A percentile compares a stretch with the other conserved stretches of the same genome.
Conservation (phyloP, 495 filamentous ascomycete species). For the Talaromyces adpressus region DNA sequence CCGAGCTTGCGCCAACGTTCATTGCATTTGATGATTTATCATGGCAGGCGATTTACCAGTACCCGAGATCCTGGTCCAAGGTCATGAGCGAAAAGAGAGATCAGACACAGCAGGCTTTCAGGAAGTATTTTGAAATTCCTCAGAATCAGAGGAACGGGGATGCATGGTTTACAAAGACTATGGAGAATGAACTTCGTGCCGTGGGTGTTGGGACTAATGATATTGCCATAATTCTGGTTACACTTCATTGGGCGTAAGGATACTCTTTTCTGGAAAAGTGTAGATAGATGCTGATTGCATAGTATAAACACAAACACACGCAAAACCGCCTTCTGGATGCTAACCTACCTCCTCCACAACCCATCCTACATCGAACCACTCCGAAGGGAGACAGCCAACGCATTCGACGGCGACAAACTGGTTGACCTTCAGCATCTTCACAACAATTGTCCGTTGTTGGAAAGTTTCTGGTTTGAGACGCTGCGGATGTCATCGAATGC, state of each 20-base stretch:
- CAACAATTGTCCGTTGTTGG: no score
- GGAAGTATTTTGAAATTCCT: not conserved
- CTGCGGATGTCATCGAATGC: no score
- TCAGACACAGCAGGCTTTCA: not conserved
- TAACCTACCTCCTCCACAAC: not conserved
- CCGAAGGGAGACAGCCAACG: no score
- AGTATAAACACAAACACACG: not conserved
- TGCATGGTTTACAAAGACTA: not conserved
- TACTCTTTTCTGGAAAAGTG: not conserved
- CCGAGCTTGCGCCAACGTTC: no score
- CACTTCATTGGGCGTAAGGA: not conserved
- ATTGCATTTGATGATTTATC: not conserved
- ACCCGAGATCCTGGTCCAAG: not conserved
- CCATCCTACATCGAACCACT: no score
- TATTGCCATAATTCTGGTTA: not conserved
- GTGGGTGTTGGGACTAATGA: not conserved
- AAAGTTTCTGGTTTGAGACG: no score
- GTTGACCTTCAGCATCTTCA: no score
- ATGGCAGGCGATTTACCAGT: not conserved
- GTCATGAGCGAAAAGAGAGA: not conserved
- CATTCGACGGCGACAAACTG: no score
- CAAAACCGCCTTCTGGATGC: not conserved
- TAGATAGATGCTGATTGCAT: not conserved
- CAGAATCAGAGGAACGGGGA: not conserved
- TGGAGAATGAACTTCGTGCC: not conserved